Evolutionary conservation across 768 basidiomycete genomes (phyloP).

Genomic region (Russula compacta): DNA sequence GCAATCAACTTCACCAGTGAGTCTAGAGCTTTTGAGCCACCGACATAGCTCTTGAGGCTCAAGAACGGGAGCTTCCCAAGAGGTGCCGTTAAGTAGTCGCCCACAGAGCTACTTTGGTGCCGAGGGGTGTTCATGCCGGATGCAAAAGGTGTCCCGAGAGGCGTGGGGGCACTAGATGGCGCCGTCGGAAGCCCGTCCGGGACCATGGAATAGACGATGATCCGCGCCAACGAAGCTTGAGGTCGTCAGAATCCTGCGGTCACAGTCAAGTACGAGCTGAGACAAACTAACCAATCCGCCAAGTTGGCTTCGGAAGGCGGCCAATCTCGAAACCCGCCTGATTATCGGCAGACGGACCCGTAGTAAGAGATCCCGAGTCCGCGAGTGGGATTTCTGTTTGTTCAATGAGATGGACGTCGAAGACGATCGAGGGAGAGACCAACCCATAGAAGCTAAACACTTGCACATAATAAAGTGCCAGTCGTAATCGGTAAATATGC

Average conservation of each 20-base stretch:
- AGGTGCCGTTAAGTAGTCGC: slow-evolving; percentile 52
- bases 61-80: slow-evolving; percentile 39
- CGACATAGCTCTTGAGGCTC: slow-evolving; percentile 52
- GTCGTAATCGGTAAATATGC: slow-evolving; percentile 74
- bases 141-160: slow-evolving; percentile 59
- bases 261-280: slow-evolving; percentile 15
- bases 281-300: slow-evolving; percentile 55
- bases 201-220: slow-evolving; percentile 86
- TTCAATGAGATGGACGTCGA: neutral
- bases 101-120: slow-evolving; percentile 36
- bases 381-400: slow-evolving; percentile 58
- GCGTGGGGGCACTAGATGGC: slow-evolving; percentile 59
- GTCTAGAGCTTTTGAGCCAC: slow-evolving; percentile 76
- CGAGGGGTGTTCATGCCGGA: slow-evolving; percentile 55
- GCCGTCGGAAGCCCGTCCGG: slow-evolving; percentile 49
- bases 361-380: slow-evolving; percentile 64
- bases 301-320: slow-evolving; percentile 59
- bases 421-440: slow-evolving; percentile 21
- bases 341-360: slow-evolving; percentile 66
- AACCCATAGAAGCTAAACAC: slow-evolving; percentile 76
- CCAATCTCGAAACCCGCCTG: slow-evolving; percentile 67
- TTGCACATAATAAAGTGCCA: slow-evolving; percentile 86
- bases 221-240: slow-evolving; percentile 67
- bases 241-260: slow-evolving; percentile 7
- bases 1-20: slow-evolving; percentile 78